Percentiles rank a stretch among this genome's conserved stretches.
phyloP scores from a whole-genome alignment of 805 yeast genomes.

The Ogataea thermomethanolica region DNA sequence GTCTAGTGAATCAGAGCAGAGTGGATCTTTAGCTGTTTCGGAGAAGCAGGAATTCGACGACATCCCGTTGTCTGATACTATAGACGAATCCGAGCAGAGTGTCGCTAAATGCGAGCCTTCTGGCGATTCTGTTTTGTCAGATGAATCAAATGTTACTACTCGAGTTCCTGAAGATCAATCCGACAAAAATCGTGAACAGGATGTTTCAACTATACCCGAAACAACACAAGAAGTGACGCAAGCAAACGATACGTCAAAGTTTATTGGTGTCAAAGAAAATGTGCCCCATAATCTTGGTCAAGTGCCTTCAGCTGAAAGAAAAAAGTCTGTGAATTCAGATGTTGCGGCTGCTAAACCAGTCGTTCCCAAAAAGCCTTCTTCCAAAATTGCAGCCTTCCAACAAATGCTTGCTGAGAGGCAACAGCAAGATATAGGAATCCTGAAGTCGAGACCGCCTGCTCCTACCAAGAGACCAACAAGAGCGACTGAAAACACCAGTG shows the following conservation, averaged over 20 bases:
- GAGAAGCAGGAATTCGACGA: no score
- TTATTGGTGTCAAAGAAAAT: no score
- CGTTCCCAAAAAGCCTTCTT: conserved; percentile 73
- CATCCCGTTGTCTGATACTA: no score
- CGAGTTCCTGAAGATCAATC: no score
- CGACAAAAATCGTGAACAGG: no score
- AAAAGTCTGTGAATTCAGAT: neutral
- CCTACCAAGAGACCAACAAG: conserved; percentile 24
- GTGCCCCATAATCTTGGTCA: no score
- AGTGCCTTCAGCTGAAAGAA: neutral
- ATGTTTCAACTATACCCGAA: neutral
- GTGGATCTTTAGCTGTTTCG: no score
- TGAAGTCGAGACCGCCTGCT: conserved; percentile 21
- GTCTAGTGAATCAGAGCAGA: conserved; percentile 1
- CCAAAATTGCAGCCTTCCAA: conserved; percentile 78
- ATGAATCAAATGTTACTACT: no score
- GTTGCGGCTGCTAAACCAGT: conserved; percentile 35
- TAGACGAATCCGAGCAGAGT: no score
- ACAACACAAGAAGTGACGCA: neutral
- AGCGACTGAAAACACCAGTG: conserved; percentile 2
- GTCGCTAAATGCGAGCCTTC: no score
- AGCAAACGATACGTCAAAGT: neutral
- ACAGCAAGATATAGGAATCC: conserved; percentile 32
- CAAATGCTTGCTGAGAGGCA: conserved; percentile 62
- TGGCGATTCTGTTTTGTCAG: no score